phyloP scores from a whole-genome alignment of 768 basidiomycete species.

The Lactarius akahatsu region DNA sequence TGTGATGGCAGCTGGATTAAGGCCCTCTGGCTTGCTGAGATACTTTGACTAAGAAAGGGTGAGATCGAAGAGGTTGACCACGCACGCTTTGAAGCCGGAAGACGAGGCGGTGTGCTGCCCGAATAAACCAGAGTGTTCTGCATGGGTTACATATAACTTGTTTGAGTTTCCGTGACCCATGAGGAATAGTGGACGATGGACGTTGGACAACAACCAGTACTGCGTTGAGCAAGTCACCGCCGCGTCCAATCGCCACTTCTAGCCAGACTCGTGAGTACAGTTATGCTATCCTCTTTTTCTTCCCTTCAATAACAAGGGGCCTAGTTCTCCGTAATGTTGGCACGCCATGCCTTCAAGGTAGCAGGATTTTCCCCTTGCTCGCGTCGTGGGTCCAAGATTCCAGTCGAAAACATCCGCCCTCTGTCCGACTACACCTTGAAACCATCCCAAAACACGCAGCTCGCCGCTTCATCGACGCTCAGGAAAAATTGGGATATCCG shows the following conservation, averaged over 20 bases:
- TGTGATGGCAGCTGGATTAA: conserved; percentile 60
- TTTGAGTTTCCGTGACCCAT: conserved; percentile 89
- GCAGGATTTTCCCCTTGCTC: not conserved
- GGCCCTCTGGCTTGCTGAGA: conserved; percentile 63
- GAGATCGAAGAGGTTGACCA: conserved; percentile 28
- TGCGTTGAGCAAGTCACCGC: not conserved
- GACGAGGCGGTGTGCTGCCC: conserved; percentile 79
- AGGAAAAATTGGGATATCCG: conserved; percentile 4
- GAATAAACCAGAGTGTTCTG: conserved; percentile 77
- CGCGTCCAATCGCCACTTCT: not conserved
- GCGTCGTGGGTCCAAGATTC: not conserved
- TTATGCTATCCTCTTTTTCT: not conserved
- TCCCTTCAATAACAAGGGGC: not conserved
- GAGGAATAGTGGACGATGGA: conserved; percentile 3
- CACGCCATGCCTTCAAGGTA: conserved; percentile 5
- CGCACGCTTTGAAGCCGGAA: conserved; percentile 67
- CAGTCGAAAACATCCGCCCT: not conserved
- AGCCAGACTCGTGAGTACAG: not conserved
- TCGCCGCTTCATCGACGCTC: not conserved
- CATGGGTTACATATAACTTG: conserved; percentile 88
- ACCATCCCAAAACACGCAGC: not conserved
- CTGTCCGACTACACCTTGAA: conserved; percentile 3
- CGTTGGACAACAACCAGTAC: not conserved
- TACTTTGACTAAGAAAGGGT: conserved; percentile 20
- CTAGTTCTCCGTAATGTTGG: conserved; percentile 12